phyloP scores from a whole-genome alignment of 768 basidiomycete genomes.

The Termitomyces sp. region DNA sequence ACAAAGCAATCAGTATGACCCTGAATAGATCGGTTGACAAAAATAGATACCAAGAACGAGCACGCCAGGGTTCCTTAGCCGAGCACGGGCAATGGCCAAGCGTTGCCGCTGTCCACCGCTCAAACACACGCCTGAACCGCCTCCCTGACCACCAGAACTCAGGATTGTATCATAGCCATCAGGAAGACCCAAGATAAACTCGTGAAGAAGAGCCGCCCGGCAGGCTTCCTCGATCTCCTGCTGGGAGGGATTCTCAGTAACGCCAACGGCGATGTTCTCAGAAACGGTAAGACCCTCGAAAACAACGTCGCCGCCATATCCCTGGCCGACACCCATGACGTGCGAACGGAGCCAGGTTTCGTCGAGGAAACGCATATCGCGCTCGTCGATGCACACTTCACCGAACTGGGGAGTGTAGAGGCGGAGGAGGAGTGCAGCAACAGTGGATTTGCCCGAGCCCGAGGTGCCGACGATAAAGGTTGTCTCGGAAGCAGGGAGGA shows the following conservation, averaged over 20 bases:
- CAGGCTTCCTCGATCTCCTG: conserved; percentile 79
- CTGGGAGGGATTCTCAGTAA: conserved; percentile 49
- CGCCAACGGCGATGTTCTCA: conserved; percentile 81
- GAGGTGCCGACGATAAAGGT: conserved; percentile 91
- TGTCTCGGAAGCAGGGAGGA: conserved; percentile 68
- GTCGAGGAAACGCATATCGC: conserved; percentile 73
- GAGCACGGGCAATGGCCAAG: conserved; percentile 82
- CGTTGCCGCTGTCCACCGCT: conserved; percentile 94
- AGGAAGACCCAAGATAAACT: conserved; percentile 80
- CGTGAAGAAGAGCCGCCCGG: conserved; percentile 78
- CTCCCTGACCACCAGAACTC: conserved; percentile 45
- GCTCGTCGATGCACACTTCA: conserved; percentile 73
- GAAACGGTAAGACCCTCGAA: conserved; percentile 76
- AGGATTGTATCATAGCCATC: conserved; percentile 83
- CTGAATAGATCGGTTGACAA: neutral
- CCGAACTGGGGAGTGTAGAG: conserved; percentile 70
- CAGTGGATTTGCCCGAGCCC: conserved; percentile 90
- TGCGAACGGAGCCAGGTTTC: conserved; percentile 58
- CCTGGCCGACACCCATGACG: conserved; percentile 78
- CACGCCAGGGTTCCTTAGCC: conserved; percentile 79
- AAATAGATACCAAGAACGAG: conserved; percentile 77
- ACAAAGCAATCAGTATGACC: conserved; percentile 2
- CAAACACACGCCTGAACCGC: conserved; percentile 45
- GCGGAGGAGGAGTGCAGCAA: conserved; percentile 75
- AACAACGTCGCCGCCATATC: conserved; percentile 49